Base-by-base conservation (phyloP, 1,284 basidiomycete genomes). In the Cutaneotrichosporon cyanovorans region DNA sequence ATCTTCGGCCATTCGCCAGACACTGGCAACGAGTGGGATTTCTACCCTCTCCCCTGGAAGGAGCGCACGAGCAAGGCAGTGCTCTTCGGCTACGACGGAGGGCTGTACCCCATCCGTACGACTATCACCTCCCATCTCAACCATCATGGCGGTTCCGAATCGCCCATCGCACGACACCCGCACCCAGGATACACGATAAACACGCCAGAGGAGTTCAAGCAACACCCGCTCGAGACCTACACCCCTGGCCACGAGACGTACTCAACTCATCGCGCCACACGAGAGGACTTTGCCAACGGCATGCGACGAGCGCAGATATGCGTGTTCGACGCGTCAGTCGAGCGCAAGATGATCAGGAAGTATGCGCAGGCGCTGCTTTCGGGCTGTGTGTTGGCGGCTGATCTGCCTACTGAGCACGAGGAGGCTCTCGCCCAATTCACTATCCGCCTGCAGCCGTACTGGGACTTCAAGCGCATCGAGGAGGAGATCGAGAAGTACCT, bases 11-110 rank as follows among this genome's bases (percentile, higher is more conserved):
- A 73, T 42, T 65, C 61, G 45, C 67, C 68, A 5, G 69, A 73
- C 52, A 66, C 67, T 8, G 70, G 42, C 23, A 73, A 68, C 48
- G 59, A 66, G 41, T 73, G 71, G 71, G 69, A 73, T 45, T 73
- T 69, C 40, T 73, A 54, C 40, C 71, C 71, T 14, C 40, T 64
- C 2, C 40, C 50, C 9, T 71, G 68, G 69, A 38, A 30, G 0
- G 42, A 62, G 3, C 66, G 65, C 53, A 60, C 46, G 19, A 36
- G 51, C 4, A 54, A 68, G 38, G 69, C 65, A 5, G 63, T 59
- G 16, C 55, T 71, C 28, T 73, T 73, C 50, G 71, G 69, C 9
- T 69, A 57, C 46, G 68, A 68, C 35, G 66, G 68, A 8, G 57
- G 53, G 10, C 68, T 72, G 60, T 72, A 71, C 49, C 71, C 71